phyloP scores from a whole-genome alignment of 257 asterid species.

The Solanum paucissectum region DNA sequence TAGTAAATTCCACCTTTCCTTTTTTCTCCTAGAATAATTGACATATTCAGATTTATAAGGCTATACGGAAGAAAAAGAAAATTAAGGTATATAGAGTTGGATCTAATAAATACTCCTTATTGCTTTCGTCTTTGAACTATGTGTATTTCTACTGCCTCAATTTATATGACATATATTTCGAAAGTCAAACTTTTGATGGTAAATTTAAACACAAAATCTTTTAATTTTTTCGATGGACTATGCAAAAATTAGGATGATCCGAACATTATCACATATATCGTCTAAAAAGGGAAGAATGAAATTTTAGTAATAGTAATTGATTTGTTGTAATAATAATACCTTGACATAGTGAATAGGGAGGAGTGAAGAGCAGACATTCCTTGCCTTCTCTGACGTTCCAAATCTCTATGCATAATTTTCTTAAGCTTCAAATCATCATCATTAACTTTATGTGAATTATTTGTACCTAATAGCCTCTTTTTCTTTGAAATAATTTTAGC shows the following conservation, averaged over 20 bases:
- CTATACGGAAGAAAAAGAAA: too few relatives aligned
- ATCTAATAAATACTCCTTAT: not conserved
- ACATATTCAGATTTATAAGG: not conserved
- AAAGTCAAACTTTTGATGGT: not conserved
- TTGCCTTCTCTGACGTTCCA: constrained; percentile 21
- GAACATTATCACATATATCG: too few relatives aligned
- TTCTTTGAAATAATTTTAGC: not conserved
- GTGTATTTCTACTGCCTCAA: not conserved
- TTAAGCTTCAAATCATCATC: not conserved
- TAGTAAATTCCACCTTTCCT: not conserved
- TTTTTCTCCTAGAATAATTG: not conserved
- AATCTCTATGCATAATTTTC: constrained; percentile 18
- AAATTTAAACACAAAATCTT: too few relatives aligned
- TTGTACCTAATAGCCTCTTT: not conserved
- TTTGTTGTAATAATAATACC: not conserved
- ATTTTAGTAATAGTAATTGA: too few relatives aligned
- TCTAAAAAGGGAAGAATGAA: too few relatives aligned
- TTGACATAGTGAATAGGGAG: constrained; percentile 8
- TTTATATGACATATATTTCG: too few relatives aligned
- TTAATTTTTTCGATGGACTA: too few relatives aligned
- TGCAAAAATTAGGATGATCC: too few relatives aligned
- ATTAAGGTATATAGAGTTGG: not conserved
- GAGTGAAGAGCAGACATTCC: constrained; percentile 16
- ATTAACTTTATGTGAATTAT: not conserved
- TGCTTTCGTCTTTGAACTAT: not conserved